Percentiles rank a stretch among this genome's conserved stretches.
These are phyloP conservation scores for Leishmania guyanensis DNA, from an alignment of 208 protist genomes.

Conservation along the genomic window DNA sequence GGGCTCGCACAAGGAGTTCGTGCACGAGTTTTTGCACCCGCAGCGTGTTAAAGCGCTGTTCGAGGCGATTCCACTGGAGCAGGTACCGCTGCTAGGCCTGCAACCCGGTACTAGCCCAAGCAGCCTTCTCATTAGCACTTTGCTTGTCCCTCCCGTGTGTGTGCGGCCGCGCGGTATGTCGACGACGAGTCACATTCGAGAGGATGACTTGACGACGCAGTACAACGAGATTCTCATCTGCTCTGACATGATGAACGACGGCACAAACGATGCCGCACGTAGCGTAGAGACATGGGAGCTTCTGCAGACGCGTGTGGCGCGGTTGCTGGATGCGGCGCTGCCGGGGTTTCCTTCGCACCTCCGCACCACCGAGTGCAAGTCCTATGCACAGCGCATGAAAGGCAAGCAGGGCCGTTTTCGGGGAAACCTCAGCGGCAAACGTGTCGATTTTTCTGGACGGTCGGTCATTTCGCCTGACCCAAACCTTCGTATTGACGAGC, in stretches of 20 bases:
- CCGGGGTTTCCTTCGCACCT: constrained; percentile 79
- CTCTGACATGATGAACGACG: constrained; percentile 83
- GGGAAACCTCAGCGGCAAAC: constrained; percentile 99
- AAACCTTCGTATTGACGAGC: constrained; percentile 97
- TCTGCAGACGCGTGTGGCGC: constrained; percentile 94
- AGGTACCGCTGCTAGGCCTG: constrained; percentile 96
- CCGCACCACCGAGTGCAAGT: constrained; percentile 74
- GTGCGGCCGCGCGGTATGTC: constrained; percentile 96
- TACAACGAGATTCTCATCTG: constrained; percentile 92
- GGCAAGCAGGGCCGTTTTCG: constrained; percentile 99
- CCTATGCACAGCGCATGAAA: constrained; percentile 98
- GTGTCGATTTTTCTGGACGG: constrained; percentile 99
- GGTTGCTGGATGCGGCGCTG: constrained; percentile 80
- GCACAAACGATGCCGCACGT: constrained; percentile 65
- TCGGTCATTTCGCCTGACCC: constrained; percentile 99
- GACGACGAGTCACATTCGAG: constrained; percentile 77
- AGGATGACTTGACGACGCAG: constrained; percentile 99
- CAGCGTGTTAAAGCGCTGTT: constrained; percentile 92
- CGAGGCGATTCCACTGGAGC: constrained; percentile 84
- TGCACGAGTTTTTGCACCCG: constrained; percentile 96
- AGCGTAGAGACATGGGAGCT: constrained; percentile 96
- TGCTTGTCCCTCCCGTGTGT: constrained; percentile 97
- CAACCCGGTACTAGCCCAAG: constrained; percentile 68
- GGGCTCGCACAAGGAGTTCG: constrained; percentile 48
- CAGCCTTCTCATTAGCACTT: constrained; percentile 92